Evolutionary conservation across 1,284 basidiomycete genomes (phyloP).

Genomic region (Tylopilus orsonianus): DNA sequence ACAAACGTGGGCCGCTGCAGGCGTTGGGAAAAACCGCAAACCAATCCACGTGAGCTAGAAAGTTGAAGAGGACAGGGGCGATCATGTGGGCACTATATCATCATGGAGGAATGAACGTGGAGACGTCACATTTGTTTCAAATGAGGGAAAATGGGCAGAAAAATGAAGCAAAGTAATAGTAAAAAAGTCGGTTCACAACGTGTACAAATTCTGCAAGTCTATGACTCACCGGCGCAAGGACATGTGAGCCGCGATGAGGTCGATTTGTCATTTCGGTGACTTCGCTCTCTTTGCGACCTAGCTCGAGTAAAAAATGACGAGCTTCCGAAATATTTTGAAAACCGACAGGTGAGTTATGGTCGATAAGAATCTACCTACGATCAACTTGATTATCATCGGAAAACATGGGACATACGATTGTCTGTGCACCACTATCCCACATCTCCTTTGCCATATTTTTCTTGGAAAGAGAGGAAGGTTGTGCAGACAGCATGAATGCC

Average conservation of each 20-base stretch:
- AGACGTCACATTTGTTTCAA: constrained; percentile 17
- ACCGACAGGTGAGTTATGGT: constrained; percentile 76
- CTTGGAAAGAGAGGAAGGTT: constrained; percentile 61
- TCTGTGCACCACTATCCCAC: constrained; percentile 87
- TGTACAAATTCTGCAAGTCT: background rate
- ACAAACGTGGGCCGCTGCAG: constrained; percentile 85
- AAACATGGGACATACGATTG: constrained; percentile 53
- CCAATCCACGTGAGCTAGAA: constrained; percentile 46
- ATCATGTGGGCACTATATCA: constrained; percentile 86
- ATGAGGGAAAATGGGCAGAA: constrained; percentile 15
- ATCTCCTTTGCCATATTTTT: constrained; percentile 76
- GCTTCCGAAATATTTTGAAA: constrained; percentile 86
- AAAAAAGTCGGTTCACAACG: constrained; percentile 8
- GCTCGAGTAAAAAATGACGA: constrained; percentile 71
- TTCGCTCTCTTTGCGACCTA: constrained; percentile 60
- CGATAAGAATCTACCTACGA: constrained; percentile 72
- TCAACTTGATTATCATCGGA: constrained; percentile 16
- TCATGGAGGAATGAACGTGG: constrained; percentile 14
- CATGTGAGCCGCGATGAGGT: constrained; percentile 62
- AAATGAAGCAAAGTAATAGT: constrained; percentile 3
- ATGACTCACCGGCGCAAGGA: constrained; percentile 74
- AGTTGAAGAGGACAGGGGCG: constrained; percentile 74
- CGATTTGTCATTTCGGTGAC: constrained; percentile 41
- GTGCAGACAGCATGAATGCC: constrained; percentile 80
- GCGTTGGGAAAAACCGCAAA: constrained; percentile 87